Conservation (phyloP, 805 yeast species). For the Ogataea nitratoaversa region DNA sequence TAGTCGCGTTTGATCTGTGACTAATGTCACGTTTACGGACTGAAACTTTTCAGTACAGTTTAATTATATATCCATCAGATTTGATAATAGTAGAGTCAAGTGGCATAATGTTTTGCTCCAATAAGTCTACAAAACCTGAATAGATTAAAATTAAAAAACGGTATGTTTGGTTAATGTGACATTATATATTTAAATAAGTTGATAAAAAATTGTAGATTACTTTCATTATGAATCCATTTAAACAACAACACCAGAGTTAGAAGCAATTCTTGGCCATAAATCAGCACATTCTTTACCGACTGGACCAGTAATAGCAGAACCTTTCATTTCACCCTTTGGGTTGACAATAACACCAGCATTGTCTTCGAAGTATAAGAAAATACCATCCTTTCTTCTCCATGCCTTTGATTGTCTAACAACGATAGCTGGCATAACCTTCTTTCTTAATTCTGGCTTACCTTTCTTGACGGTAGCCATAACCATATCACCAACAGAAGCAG, state of each 20-base stretch:
- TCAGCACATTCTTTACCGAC: slow-evolving; percentile 99
- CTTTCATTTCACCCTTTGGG: slow-evolving; percentile 99
- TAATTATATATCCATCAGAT: too few species aligned
- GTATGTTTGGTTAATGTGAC: slow-evolving; percentile 23
- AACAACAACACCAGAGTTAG: slow-evolving; percentile 99
- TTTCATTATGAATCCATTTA: slow-evolving; percentile 37
- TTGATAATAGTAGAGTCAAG: too few species aligned
- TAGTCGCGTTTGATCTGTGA: too few species aligned
- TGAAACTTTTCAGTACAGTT: too few species aligned
- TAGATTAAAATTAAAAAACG: slow-evolving; percentile 3
- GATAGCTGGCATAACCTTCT: slow-evolving; percentile 99
- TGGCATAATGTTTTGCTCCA: too few species aligned
- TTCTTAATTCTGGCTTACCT: slow-evolving; percentile 99
- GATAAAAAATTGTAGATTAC: slow-evolving; percentile 8
- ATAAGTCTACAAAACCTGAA: neutral
- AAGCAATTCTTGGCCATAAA: slow-evolving; percentile 99
- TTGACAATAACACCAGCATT: slow-evolving; percentile 99
- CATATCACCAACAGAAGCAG: slow-evolving; percentile 99
- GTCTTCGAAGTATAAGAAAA: slow-evolving; percentile 98
- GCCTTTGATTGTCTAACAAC: slow-evolving; percentile 99
- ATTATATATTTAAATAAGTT: slow-evolving; percentile 23
- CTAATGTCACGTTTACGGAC: too few species aligned
- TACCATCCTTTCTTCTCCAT: slow-evolving; percentile 99
- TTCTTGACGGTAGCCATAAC: slow-evolving; percentile 99
- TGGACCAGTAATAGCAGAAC: slow-evolving; percentile 99